Base-by-base conservation (phyloP, 345 rosid genomes). In the Camelina sativa region DNA sequence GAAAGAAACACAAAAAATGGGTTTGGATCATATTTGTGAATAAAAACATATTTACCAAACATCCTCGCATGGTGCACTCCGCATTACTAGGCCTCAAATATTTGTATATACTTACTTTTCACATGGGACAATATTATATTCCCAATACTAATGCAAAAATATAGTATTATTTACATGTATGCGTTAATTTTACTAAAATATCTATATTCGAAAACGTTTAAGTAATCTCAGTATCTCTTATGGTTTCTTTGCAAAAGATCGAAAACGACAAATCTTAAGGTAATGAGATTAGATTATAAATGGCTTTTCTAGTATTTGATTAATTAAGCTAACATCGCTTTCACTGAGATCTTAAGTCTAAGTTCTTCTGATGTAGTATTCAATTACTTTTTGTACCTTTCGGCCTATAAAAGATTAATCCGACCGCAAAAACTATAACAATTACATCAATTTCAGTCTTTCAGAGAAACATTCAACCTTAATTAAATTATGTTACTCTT, bases 31-130 rank as follows among this genome's bases (percentile, higher is more conserved):
- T 62, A 41, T 8, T 62, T 70, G 66, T 76, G 75, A 55, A 69
- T 54, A 55, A 70, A 55, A 76, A 48, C 70, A 69, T 76, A 15
- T 76, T 69, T 62, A 76, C 69, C 69, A 69, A 76, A 76, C 74
- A 69, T 61, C 74, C 56, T 61, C 64, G 68, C 75, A 62, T 76
- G 75, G 59, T 69, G 65, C 65, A 62, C 41, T 67, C 69, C 73
- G 56, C 79, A 41, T 51, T 75, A 52, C 10, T 25, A 67, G 73
- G 61, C 53, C 72, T 66, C 23, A 47, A n/a, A 37, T 34, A 34
- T 34, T 32, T 32, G 4, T 8, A 43, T 62, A 3, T 62, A 51
- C 13, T 20, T 62, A 51, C 13, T 20, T 20, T 11, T 65, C 58
- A 73, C 71, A 73, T 64, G 71, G 48, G 65, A 54, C 25, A 6